Evolutionary conservation across 176 grass and related monocot genomes (phyloP), one percentile per base, ranked within the genome.

Genomic region (Aegilops bicornis): DNA sequence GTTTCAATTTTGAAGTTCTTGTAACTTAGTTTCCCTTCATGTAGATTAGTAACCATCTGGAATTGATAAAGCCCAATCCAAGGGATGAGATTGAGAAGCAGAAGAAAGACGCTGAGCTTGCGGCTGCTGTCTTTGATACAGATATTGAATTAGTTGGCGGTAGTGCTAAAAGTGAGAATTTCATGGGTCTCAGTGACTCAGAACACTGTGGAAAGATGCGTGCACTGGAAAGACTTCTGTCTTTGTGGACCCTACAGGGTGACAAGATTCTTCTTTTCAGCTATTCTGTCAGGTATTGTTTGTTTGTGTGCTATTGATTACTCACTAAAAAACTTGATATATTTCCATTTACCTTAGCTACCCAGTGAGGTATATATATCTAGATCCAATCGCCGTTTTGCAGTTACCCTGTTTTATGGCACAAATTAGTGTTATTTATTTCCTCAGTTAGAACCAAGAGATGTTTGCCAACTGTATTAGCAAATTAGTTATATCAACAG

Each of bases 231-330:
- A 94, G 91, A 81, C 82, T 98, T 69, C 74, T 98, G 59, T 86
- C 88, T 73, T 20, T 91, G 52, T 98, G 96, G 96, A 89, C 84
- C 69, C 75, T 84, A 20, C 88, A 94, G 59, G 93, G 96, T 36
- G 96, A 98, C 79, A 95, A 95, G 83, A 94, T 94, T 89, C 96
- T 98, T 85, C 86, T 98, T 62, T 98, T 98, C 88, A 98, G 96
- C 82, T 95, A 95, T 81, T 98, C 96, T 86, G 96, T 98, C 89
- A 95, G 96, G 96, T 98, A 52, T 58, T 23, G 19, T 47, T 79
- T 13, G 69, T 74, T 77, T 74, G 75, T 76, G 54, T 22, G 33
- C 11, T 37, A 60, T 84, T 88, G 23, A 52, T 87, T 87, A 73
- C 12, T 64, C 64, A 23, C 14, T 52, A 32, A 30, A 29, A 56